Evolutionary conservation across 2,329 filamentous ascomycete genomes (phyloP), one percentile per base, ranked within the genome.

Genomic region (Colletotrichum simmondsii): DNA sequence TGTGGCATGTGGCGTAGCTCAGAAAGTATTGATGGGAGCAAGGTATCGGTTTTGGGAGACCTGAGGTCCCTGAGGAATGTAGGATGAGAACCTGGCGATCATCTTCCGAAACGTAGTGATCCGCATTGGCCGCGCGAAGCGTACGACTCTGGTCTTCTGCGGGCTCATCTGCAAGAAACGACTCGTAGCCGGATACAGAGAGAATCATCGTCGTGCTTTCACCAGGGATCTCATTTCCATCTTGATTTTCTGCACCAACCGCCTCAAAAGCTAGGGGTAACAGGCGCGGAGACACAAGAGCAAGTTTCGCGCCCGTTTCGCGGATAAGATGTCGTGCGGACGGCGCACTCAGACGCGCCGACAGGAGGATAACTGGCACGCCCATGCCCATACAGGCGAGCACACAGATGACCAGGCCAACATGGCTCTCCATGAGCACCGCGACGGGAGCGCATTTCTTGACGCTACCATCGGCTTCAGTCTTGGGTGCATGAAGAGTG

Each of bases 21-120:
- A 81, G 75, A 1, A 80, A 56, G 52, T 80, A 78, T 37, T 77
- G 75, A 37, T 82, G 79, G 2, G 78, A 75, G 12, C 80, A 75
- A 16, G 74, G 75, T 52, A 82, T 82, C 5, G 81, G 79, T 65
- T 83, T 83, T 11, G 81, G 81, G 14, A 80, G 67, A 37, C 81
- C 81, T 1, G 81, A 83, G 5, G 80, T 81, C 0, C 81, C 81
- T 0, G 81, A 82, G 4, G 80, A 81, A 68, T 82, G 81, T 5
- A 82, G 74, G 28, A 81, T 42, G 37, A 42, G 14, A 42, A 42
- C 37, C 16, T 42, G 37, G 37, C 37, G 37, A 16, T 42, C 37
- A 42, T 42, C 37, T 19, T 42, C 37, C 14, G 14, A 42, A 42
- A 42, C 14, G 37, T 42, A 42, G 14, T 42, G 37, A 42, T 42